phyloP scores from a whole-genome alignment of 139 green algal species.

The Chlamydomonas incerta region DNA sequence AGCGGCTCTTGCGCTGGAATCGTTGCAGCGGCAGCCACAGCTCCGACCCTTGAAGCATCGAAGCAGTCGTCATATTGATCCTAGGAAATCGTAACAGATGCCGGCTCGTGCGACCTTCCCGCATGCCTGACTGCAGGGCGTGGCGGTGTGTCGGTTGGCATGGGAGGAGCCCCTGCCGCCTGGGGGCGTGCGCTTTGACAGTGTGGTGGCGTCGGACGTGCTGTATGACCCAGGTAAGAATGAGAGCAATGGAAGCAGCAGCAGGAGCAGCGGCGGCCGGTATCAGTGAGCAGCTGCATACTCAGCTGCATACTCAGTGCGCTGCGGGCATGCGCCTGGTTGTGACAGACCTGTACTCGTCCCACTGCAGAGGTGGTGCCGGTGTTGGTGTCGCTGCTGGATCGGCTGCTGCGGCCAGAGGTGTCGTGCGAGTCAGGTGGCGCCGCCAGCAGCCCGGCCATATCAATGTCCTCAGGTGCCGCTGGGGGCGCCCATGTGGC shows the following conservation, averaged over 20 bases:
- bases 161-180: slow-evolving; percentile 17
- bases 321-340: no score
- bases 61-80: no score
- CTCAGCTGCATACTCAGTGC: background rate
- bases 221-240: slow-evolving; percentile 72
- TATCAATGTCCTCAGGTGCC: background rate
- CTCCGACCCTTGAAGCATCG: no score
- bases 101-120: no score
- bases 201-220: slow-evolving; percentile 74
- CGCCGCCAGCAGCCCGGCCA: background rate
- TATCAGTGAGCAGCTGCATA: background rate
- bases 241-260: no score
- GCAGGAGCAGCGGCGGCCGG: no score
- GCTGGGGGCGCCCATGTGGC: slow-evolving; percentile 22
- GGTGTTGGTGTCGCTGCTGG: slow-evolving; percentile 13
- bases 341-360: background rate
- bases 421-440: no score
- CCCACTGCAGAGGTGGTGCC: background rate
- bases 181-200: slow-evolving; percentile 23
- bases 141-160: background rate
- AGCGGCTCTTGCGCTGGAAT: no score
- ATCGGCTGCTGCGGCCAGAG: background rate
- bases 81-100: no score
- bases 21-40: no score
- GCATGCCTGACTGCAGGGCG: background rate